phyloP scores from a whole-genome alignment of 371 early-diverging fungal genomes.

The Mucor lusitanicus region DNA sequence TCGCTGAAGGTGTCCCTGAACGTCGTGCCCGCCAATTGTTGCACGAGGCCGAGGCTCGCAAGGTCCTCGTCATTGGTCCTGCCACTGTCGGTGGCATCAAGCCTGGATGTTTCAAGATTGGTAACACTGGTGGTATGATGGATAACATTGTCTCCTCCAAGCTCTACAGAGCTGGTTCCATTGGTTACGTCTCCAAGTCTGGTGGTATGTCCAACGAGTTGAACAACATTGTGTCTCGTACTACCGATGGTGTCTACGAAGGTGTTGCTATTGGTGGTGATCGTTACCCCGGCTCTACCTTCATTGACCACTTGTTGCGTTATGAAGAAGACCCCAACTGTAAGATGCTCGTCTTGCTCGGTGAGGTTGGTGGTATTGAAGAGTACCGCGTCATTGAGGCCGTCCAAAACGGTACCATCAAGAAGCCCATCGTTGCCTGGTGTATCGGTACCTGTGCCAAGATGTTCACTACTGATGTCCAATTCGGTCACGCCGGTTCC shows the following conservation, averaged over 20 bases:
- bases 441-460: constrained; percentile 98
- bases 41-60: constrained; percentile 77
- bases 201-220: constrained; percentile 99
- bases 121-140: constrained; percentile 99
- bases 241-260: constrained; percentile 97
- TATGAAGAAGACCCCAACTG: constrained; percentile 92
- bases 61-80: constrained; percentile 94
- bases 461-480: constrained; percentile 98
- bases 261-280: constrained; percentile 99
- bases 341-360: constrained; percentile 94
- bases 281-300: constrained; percentile 98
- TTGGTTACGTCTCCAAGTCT: constrained; percentile 96
- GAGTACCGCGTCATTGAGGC: constrained; percentile 96
- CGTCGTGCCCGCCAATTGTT: constrained; percentile 91
- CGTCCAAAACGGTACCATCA: constrained; percentile 83
- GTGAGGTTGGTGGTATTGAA: constrained; percentile 98
- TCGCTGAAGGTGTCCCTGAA: constrained; percentile 99
- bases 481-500: constrained; percentile 97
- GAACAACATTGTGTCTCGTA: constrained; percentile 96
- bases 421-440: constrained; percentile 98
- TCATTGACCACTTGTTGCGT: constrained; percentile 95
- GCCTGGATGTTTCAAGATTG: constrained; percentile 99
- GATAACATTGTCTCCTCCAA: constrained; percentile 97
- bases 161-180: constrained; percentile 95
- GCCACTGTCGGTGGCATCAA: constrained; percentile 99